A percentile compares a stretch with the other conserved stretches of the same genome.
Evolutionary conservation across 2,329 filamentous ascomycete species (phyloP).

Genomic region (Talaromyces sp.): DNA sequence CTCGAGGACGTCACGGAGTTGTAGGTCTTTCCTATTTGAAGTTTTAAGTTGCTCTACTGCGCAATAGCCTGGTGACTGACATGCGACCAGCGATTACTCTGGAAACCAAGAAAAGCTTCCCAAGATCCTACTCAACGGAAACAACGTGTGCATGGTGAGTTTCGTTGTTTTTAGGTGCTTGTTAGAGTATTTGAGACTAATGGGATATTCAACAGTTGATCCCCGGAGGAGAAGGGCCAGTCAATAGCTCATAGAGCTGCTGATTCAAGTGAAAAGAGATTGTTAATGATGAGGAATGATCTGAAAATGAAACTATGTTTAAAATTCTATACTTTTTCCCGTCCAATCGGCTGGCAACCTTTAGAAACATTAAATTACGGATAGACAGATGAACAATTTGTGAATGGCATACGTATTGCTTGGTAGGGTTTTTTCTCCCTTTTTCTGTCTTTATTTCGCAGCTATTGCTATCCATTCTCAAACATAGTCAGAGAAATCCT

Average conservation of each 20-base stretch:
- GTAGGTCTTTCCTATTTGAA: conserved; percentile 43
- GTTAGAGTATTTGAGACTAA: conserved; percentile 5
- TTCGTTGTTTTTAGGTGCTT: background rate
- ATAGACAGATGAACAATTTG: background rate
- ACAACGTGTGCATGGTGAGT: conserved; percentile 97
- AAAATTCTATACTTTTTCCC: background rate
- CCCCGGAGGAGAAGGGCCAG: conserved; percentile 70
- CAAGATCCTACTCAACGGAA: conserved; percentile 94
- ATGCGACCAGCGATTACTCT: conserved; percentile 68
- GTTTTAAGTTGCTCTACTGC: conserved; percentile 9
- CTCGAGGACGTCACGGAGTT: conserved; percentile 95
- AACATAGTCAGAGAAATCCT: too few species aligned
- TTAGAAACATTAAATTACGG: background rate
- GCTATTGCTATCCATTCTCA: too few species aligned
- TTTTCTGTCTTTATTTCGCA: too few species aligned
- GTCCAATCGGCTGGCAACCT: background rate
- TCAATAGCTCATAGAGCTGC: conserved; percentile 11
- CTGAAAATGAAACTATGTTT: background rate
- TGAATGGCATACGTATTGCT: too few species aligned
- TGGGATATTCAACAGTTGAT: conserved; percentile 56
- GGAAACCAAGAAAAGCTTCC: conserved; percentile 82
- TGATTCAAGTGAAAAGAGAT: background rate
- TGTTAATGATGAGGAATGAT: background rate
- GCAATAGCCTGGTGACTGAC: conserved; percentile 9
- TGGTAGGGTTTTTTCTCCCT: too few species aligned